These are phyloP conservation scores for Begonia fuchsioides DNA, from an alignment of 306 rosid genomes.

Conservation along the genomic window DNA sequence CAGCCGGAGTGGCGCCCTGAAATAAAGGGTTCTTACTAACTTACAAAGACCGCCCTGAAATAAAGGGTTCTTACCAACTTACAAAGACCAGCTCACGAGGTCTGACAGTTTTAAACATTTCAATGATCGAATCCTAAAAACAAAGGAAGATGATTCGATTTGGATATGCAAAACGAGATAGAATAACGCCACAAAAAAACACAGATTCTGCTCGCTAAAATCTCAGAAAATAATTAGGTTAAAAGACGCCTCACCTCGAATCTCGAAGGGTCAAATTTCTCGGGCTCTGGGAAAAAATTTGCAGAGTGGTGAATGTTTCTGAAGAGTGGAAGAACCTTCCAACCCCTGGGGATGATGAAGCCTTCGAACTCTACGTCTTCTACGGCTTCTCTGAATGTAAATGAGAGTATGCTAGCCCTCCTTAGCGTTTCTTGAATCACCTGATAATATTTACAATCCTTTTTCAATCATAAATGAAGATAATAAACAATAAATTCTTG, in stretches of 20 bases:
- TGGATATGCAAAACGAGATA: conserved; percentile 27
- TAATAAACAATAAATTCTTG: no score
- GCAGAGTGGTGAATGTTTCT: conserved; percentile 66
- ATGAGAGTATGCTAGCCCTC: conserved; percentile 67
- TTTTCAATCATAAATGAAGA: no score
- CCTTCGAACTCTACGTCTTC: conserved; percentile 61
- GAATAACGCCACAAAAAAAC: no score
- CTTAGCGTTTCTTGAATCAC: conserved; percentile 78
- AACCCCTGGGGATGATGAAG: conserved; percentile 61
- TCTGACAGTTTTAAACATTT: conserved; percentile 20
- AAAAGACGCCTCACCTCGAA: conserved; percentile 69
- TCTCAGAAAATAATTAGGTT: no score
- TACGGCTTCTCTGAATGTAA: conserved; percentile 82
- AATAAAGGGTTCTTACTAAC: no score
- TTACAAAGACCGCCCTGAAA: no score
- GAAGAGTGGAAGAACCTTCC: conserved; percentile 89
- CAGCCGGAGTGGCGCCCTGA: no score
- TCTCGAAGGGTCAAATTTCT: conserved; percentile 78
- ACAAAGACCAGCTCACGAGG: conserved; percentile 54
- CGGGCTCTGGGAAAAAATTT: conserved; percentile 58
- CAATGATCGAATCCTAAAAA: conserved; percentile 4
- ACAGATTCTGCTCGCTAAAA: no score
- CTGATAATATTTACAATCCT: conserved; percentile 10
- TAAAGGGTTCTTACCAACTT: conserved; percentile 11
- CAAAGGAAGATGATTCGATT: conserved; percentile 18